A percentile compares a stretch with the other conserved stretches of the same genome.
These are phyloP conservation scores for Anthracocystis walkeri DNA, from an alignment of 1,284 basidiomycete genomes.

Conservation along the genomic window DNA sequence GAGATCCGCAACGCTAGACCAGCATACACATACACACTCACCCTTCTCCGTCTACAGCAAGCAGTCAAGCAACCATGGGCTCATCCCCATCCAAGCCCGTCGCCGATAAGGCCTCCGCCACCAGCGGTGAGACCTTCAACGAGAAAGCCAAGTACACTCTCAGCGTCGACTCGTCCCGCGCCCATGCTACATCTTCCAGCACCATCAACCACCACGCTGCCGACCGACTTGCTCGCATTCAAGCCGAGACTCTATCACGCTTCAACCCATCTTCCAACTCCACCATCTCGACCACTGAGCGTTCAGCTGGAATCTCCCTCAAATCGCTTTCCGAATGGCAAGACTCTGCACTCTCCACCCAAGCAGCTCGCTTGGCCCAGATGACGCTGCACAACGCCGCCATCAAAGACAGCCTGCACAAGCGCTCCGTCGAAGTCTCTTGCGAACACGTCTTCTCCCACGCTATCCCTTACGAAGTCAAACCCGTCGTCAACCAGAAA, in stretches of 20 bases:
- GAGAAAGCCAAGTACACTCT: slow-evolving; percentile 36
- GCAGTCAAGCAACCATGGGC: slow-evolving; percentile 20
- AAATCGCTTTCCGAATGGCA: slow-evolving; percentile 46
- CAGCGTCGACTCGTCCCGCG: slow-evolving; percentile 16
- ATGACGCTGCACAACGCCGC: slow-evolving; percentile 82
- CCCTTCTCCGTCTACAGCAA: background rate
- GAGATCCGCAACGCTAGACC: background rate
- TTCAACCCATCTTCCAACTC: background rate
- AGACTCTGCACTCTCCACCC: slow-evolving; percentile 54
- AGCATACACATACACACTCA: background rate
- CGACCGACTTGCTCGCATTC: slow-evolving; percentile 53
- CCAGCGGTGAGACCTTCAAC: slow-evolving; percentile 18
- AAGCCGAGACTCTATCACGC: slow-evolving; percentile 45
- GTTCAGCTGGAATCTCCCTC: slow-evolving; percentile 35
- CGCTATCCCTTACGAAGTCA: slow-evolving; percentile 78
- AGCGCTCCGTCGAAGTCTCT: slow-evolving; percentile 76
- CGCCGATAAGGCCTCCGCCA: slow-evolving; percentile 15
- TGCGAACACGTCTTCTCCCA: slow-evolving; percentile 88
- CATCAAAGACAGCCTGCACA: slow-evolving; percentile 77
- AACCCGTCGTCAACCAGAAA: slow-evolving; percentile 87
- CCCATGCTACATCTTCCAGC: slow-evolving; percentile 12
- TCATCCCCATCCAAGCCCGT: slow-evolving; percentile 42
- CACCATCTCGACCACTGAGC: slow-evolving; percentile 5
- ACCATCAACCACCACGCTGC: slow-evolving; percentile 48
- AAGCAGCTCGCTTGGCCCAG: slow-evolving; percentile 81